These are phyloP conservation scores for Pseudocercospora eumusae DNA, from an alignment of 2,329 filamentous ascomycete genomes.

Conservation along the genomic window DNA sequence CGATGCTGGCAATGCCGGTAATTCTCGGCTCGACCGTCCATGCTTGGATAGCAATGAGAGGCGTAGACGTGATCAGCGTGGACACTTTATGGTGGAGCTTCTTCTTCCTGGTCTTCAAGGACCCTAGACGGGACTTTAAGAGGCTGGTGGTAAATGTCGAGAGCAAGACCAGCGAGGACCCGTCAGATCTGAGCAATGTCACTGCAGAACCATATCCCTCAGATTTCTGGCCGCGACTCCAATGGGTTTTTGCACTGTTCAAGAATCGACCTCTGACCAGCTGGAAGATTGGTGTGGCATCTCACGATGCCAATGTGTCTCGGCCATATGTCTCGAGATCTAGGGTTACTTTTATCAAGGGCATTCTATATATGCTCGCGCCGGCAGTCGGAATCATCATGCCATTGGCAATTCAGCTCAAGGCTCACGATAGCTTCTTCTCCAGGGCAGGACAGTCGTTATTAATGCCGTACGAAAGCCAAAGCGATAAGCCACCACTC, in stretches of 20 bases:
- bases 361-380: slow-evolving; percentile 33
- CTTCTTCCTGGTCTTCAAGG: slow-evolving; percentile 33
- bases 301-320: slow-evolving; percentile 33
- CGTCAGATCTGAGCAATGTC: background rate
- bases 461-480: slow-evolving; percentile 20
- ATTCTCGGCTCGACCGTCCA: slow-evolving; percentile 31
- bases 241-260: slow-evolving; percentile 34
- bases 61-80: slow-evolving; percentile 36
- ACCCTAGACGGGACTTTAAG: slow-evolving; percentile 34
- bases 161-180: background rate
- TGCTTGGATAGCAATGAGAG: slow-evolving; percentile 35
- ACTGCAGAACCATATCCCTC: slow-evolving; percentile 30
- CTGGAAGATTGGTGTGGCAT: slow-evolving; percentile 33
- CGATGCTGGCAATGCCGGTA: slow-evolving; percentile 32
- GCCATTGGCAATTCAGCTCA: slow-evolving; percentile 19
- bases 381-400: slow-evolving; percentile 29
- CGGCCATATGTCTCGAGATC: slow-evolving; percentile 26
- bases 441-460: slow-evolving; percentile 6
- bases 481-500: background rate
- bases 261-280: slow-evolving; percentile 31
- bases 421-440: slow-evolving; percentile 34
- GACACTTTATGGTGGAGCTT: slow-evolving; percentile 33
- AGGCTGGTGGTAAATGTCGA: slow-evolving; percentile 10
- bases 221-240: slow-evolving; percentile 26
- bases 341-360: slow-evolving; percentile 26